Conservation (phyloP, 2,329 filamentous ascomycete genomes). For the Fusarium sp. region DNA sequence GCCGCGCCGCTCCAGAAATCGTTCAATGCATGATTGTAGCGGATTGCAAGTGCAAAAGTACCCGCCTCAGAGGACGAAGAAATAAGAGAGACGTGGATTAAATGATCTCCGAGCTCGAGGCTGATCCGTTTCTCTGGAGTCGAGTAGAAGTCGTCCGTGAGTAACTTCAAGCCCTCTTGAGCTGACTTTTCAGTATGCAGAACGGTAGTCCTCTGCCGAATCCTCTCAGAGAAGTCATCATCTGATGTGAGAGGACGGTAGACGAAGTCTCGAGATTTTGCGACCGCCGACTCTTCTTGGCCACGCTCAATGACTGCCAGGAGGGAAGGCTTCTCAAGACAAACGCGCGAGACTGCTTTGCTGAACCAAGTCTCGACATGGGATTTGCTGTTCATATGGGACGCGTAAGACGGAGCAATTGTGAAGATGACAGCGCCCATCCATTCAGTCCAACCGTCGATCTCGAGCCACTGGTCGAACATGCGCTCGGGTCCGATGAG, state of each 20-base stretch:
- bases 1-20: constrained; percentile 1
- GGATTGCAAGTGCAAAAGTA: background rate
- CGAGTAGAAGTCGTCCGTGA: constrained; percentile 2
- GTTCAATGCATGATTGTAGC: constrained; percentile 6
- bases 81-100: background rate
- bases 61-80: background rate
- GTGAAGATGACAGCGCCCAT: background rate
- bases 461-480: constrained; percentile 6
- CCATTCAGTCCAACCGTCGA: background rate
- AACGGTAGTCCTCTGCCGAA: background rate
- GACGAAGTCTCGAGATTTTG: background rate
- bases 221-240: background rate
- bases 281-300: background rate
- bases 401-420: background rate
- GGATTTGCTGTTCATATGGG: background rate
- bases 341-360: background rate
- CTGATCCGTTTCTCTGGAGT: background rate
- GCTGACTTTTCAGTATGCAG: background rate
- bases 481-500: background rate
- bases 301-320: background rate
- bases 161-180: background rate
- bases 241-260: background rate
- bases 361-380: background rate
- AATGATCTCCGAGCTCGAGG: background rate
- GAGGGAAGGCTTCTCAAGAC: background rate